phyloP scores from a whole-genome alignment of 495 filamentous ascomycete species.

The Annulohypoxylon nitens region DNA sequence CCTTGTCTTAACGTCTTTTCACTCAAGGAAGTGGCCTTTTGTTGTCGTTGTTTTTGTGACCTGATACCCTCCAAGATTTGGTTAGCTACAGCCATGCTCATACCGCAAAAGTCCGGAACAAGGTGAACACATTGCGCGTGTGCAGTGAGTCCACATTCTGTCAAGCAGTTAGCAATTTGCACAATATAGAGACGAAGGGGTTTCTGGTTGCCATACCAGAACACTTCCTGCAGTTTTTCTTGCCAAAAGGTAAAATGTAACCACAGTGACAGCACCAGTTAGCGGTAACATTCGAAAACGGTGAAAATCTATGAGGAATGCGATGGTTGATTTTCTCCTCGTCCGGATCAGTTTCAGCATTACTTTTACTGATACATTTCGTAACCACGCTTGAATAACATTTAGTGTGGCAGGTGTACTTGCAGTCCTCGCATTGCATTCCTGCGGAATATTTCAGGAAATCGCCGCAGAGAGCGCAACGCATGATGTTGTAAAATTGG shows the following conservation, averaged over 20 bases:
- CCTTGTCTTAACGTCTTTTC: slow-evolving; percentile 74
- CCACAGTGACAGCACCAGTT: slow-evolving; percentile 99
- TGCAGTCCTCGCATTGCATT: slow-evolving; percentile 99
- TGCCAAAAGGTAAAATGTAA: slow-evolving; percentile 95
- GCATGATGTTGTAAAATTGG: slow-evolving; percentile 99
- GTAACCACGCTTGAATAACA: slow-evolving; percentile 98
- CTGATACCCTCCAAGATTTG: slow-evolving; percentile 83
- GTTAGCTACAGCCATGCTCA: slow-evolving; percentile 98
- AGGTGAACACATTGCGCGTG: slow-evolving; percentile 94
- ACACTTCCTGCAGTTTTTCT: slow-evolving; percentile 93
- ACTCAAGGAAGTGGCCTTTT: slow-evolving; percentile 67
- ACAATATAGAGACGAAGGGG: slow-evolving; percentile 4
- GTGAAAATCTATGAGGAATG: slow-evolving; percentile 96
- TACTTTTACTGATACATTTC: slow-evolving; percentile 99
- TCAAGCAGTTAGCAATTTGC: slow-evolving; percentile 45
- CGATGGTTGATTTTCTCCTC: slow-evolving; percentile 99
- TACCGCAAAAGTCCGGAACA: slow-evolving; percentile 98
- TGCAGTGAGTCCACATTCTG: slow-evolving; percentile 92
- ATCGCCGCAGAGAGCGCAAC: slow-evolving; percentile 96
- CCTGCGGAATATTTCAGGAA: slow-evolving; percentile 98
- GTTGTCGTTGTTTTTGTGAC: slow-evolving; percentile 68
- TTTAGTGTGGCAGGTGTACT: slow-evolving; percentile 98
- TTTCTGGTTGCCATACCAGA: slow-evolving; percentile 68
- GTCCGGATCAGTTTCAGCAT: slow-evolving; percentile 96
- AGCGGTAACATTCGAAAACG: slow-evolving; percentile 94